Evolutionary conservation across 768 basidiomycete genomes (phyloP).

Genomic region (Saitozyma podzolica): DNA sequence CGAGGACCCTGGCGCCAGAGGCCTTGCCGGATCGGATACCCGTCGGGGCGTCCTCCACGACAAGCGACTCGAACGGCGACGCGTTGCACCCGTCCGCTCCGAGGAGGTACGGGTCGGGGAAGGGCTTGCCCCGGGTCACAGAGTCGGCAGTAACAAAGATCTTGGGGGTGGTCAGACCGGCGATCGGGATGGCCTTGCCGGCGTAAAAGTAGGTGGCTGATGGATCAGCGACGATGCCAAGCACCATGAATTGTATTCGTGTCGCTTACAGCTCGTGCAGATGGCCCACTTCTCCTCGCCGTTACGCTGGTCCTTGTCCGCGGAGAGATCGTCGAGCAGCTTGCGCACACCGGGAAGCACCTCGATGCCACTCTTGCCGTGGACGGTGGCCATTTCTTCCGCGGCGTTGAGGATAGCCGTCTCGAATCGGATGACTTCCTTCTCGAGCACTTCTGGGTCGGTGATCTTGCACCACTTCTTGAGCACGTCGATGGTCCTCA

Average conservation of each 20-base stretch:
- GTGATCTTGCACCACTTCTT: conserved; percentile 68
- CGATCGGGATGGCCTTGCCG: conserved; percentile 66
- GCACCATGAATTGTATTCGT: not conserved
- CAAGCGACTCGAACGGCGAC: conserved; percentile 67
- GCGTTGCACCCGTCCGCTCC: conserved; percentile 68
- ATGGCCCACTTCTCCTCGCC: conserved; percentile 76
- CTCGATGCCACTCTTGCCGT: conserved; percentile 53
- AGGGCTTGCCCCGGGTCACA: conserved; percentile 74
- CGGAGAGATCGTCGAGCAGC: conserved; percentile 37
- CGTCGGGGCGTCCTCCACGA: conserved; percentile 84
- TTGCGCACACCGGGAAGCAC: conserved; percentile 66
- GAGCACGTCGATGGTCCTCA: conserved; percentile 73
- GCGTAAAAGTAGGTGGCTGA: conserved; percentile 76
- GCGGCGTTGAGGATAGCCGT: conserved; percentile 48
- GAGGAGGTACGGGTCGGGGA: conserved; percentile 80
- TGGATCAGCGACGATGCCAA: not conserved
- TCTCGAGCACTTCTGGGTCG: conserved; percentile 42
- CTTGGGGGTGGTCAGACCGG: conserved; percentile 61
- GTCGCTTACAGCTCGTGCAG: conserved; percentile 69
- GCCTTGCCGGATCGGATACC: conserved; percentile 73
- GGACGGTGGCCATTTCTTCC: conserved; percentile 54
- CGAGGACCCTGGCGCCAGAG: conserved; percentile 72
- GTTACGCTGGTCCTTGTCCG: conserved; percentile 37
- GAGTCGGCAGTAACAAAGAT: conserved; percentile 76
- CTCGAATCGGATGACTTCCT: conserved; percentile 75